Base-by-base conservation (phyloP, 208 protist species). In the Novymonas esmeraldas region DNA sequence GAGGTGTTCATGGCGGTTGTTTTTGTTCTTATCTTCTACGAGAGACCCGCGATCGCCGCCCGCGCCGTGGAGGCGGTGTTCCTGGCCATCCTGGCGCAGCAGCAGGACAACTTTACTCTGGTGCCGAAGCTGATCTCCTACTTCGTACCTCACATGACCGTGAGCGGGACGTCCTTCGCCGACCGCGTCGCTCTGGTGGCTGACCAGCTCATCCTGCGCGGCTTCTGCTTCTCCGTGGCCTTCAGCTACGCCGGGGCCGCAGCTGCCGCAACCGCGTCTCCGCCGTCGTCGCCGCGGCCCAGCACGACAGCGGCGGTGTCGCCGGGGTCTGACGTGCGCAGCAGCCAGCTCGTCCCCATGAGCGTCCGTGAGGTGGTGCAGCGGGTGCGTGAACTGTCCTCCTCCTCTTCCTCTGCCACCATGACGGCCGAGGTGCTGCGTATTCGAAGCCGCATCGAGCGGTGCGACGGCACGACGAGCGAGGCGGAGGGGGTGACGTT, bases 11-110 rank as follows among this genome's bases (percentile, higher is more conserved):
- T 58, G 29, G 50, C 64, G 34, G 16, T 71, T 14, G 58, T 88
- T 16, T 70, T 81, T 24, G 61, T 72, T 9, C 65, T 81, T 13
- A 22, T 78, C 16, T 46, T 76, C 28, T 82, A 74, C 54, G 44
- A 42, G 13, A 29, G 62, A 16, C 58, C 62, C 33, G 65, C 70
- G 13, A 24, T 41, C n/a, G 60, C 73, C 28, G 70, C 55, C 26
- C 31, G 61, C 33, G 59, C 74, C 1, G 28, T 82, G n/a, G 64
- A 77, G 45, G 64, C 70, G n/a, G 51, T 82, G 34, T 71, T 87
- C 39, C 29, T 64, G 33, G 14, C 31, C 24, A 72, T 78, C n/a
- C 20, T 72, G 28, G 36, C 10, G 1, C 26, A 63, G 28, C 42
- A 71, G 49, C 50, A 71, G 24, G 66, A 66, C 26, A 66, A 59